phyloP scores from a whole-genome alignment of 2,329 filamentous ascomycete species.

The Stemphylium lycopersici region DNA sequence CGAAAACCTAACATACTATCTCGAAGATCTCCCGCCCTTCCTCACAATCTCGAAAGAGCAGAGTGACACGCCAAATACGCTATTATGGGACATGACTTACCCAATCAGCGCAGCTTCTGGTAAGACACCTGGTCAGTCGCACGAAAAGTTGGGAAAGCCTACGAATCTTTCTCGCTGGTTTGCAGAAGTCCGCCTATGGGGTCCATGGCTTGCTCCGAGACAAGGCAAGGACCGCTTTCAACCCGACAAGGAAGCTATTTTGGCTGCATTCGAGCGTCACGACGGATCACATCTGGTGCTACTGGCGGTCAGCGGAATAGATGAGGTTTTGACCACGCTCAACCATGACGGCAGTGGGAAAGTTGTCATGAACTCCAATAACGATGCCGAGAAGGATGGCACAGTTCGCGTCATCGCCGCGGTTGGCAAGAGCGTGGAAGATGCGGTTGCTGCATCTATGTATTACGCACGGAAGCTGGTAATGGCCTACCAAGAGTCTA shows the following conservation, averaged over 20 bases:
- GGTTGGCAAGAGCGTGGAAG: conserved; percentile 73
- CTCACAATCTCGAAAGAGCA: conserved; percentile 60
- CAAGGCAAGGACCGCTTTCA: conserved; percentile 73
- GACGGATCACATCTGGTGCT: conserved; percentile 78
- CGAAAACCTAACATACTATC: conserved; percentile 60
- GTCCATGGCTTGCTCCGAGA: conserved; percentile 85
- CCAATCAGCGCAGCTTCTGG: conserved; percentile 62
- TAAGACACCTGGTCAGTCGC: conserved; percentile 63
- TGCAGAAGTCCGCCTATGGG: conserved; percentile 77
- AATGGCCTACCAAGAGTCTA: conserved; percentile 51
- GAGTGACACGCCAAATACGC: conserved; percentile 71
- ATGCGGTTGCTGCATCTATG: conserved; percentile 79
- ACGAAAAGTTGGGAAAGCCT: conserved; percentile 67
- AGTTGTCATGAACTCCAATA: conserved; percentile 72
- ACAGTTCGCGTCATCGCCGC: conserved; percentile 71
- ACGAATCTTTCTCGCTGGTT: conserved; percentile 76
- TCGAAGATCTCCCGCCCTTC: conserved; percentile 63
- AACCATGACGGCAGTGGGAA: conserved; percentile 68
- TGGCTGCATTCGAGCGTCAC: conserved; percentile 76
- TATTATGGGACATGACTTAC: conserved; percentile 72
- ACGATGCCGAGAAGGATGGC: conserved; percentile 66
- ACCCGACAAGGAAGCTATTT: conserved; percentile 76
- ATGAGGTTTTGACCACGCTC: conserved; percentile 73
- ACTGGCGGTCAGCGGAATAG: conserved; percentile 76
- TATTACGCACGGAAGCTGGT: conserved; percentile 81